Percentiles rank a stretch among this genome's conserved stretches.
phyloP scores from a whole-genome alignment of 495 filamentous ascomycete species.

The Penicillium lividum region DNA sequence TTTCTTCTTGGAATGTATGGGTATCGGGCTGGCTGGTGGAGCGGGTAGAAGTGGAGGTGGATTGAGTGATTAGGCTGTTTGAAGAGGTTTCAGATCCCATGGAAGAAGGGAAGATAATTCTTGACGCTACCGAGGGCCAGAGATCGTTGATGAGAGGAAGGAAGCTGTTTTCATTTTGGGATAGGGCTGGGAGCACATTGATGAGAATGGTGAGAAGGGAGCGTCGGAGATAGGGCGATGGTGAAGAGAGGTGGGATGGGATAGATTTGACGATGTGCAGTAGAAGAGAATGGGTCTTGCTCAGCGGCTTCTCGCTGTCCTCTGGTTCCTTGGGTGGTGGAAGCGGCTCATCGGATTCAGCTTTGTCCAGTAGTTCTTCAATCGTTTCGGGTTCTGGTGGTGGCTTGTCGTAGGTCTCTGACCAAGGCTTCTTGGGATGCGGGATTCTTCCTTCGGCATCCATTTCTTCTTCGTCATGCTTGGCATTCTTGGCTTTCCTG shows the following conservation, averaged over 20 bases:
- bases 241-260: constrained; percentile 84
- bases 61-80: constrained; percentile 25
- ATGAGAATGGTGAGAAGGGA: constrained; percentile 73
- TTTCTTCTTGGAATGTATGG: constrained; percentile 61
- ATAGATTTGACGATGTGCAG: constrained; percentile 67
- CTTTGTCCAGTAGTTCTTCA: constrained; percentile 33
- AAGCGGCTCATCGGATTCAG: constrained; percentile 39
- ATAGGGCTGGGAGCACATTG: constrained; percentile 66
- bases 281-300: constrained; percentile 60
- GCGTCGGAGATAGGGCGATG: constrained; percentile 73
- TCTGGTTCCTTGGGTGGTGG: constrained; percentile 52
- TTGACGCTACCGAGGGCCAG: constrained; percentile 74
- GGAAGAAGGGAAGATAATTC: constrained; percentile 55
- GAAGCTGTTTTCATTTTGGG: constrained; percentile 74
- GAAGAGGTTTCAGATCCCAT: constrained; percentile 25
- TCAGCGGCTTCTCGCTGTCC: constrained; percentile 53
- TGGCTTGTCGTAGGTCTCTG: constrained; percentile 31
- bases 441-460: constrained; percentile 33
- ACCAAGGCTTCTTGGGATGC: constrained; percentile 43
- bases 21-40: constrained; percentile 21
- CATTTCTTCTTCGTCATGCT: constrained; percentile 30
- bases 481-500: constrained; percentile 40
- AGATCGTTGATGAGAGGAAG: constrained; percentile 85
- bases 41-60: constrained; percentile 12
- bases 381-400: constrained; percentile 31